These are phyloP conservation scores for Nothophaeocryptopus gaeumannii DNA, from an alignment of 2,329 filamentous ascomycete genomes.

Conservation along the genomic window DNA sequence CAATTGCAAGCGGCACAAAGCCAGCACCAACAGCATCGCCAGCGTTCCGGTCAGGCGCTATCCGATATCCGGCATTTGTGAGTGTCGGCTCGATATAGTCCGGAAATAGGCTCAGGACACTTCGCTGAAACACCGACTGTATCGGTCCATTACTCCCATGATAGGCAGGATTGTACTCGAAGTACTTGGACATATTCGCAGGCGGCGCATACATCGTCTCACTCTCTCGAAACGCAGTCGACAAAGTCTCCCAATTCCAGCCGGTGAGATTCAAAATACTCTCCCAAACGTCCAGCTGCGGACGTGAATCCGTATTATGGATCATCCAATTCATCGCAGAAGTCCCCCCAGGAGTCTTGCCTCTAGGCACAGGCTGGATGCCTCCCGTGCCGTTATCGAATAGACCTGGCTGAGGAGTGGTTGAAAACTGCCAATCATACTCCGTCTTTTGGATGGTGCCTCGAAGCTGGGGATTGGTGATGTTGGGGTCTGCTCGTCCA, in stretches of 20 bases:
- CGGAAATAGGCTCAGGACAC: slow-evolving; percentile 3
- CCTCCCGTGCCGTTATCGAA: background rate
- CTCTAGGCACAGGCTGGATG: slow-evolving; percentile 1
- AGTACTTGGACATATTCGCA: slow-evolving; percentile 4
- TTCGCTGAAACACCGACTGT: slow-evolving; percentile 3
- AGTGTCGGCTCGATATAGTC: slow-evolving; percentile 19
- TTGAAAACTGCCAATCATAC: slow-evolving; percentile 15
- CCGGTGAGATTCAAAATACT: slow-evolving; percentile 24
- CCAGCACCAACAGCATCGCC: background rate
- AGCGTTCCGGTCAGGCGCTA: background rate
- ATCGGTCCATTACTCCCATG: slow-evolving; percentile 10
- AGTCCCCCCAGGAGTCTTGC: slow-evolving; percentile 2
- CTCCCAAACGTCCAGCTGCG: slow-evolving; percentile 15
- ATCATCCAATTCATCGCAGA: slow-evolving; percentile 10
- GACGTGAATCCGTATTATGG: background rate
- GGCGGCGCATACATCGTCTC: slow-evolving; percentile 13
- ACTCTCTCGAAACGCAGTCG: slow-evolving; percentile 22
- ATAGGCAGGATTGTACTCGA: background rate
- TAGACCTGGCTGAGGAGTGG: slow-evolving; percentile 5
- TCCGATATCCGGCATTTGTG: slow-evolving; percentile 25
- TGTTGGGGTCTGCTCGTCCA: slow-evolving; percentile 2
- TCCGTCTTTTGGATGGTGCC: slow-evolving; percentile 9
- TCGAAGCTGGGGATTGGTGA: slow-evolving; percentile 10
- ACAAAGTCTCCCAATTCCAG: slow-evolving; percentile 40
- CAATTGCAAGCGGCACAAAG: background rate